These are phyloP conservation scores for Didymella pinodella DNA, from an alignment of 2,329 filamentous ascomycete species.

Conservation along the genomic window DNA sequence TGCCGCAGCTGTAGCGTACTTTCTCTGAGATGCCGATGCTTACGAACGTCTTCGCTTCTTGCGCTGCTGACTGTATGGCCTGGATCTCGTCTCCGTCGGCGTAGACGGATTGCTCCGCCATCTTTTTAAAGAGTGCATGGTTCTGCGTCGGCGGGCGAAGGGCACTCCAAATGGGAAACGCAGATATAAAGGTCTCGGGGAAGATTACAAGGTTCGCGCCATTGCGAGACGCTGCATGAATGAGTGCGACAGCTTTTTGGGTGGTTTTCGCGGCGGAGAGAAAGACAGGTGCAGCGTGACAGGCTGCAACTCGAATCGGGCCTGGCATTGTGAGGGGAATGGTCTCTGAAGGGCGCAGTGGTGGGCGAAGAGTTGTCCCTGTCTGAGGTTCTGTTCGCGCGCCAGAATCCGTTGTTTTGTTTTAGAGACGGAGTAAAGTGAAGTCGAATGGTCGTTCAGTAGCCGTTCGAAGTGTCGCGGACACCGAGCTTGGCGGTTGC, in stretches of 20 bases:
- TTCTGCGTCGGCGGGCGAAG: slow-evolving; percentile 59
- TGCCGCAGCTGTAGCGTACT: slow-evolving; percentile 54
- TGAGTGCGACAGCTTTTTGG: slow-evolving; percentile 57
- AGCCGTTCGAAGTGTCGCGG: too few species aligned
- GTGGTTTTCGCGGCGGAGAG: slow-evolving; percentile 58
- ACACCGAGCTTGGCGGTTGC: too few species aligned
- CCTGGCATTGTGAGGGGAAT: too few species aligned
- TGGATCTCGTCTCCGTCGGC: slow-evolving; percentile 58
- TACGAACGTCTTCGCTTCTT: slow-evolving; percentile 51
- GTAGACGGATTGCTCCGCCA: slow-evolving; percentile 56
- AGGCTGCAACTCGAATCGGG: slow-evolving; percentile 36
- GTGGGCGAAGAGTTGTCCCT: too few species aligned
- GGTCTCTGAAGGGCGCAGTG: too few species aligned
- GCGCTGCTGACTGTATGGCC: slow-evolving; percentile 45
- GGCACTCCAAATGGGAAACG: slow-evolving; percentile 63
- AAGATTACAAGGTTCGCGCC: slow-evolving; percentile 62
- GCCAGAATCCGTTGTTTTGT: too few species aligned
- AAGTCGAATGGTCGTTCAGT: too few species aligned
- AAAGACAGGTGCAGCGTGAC: slow-evolving; percentile 54
- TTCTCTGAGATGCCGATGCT: slow-evolving; percentile 63
- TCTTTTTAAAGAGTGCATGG: slow-evolving; percentile 59
- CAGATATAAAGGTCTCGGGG: slow-evolving; percentile 62
- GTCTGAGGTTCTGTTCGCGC: too few species aligned
- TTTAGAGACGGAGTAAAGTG: too few species aligned
- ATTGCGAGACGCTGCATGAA: slow-evolving; percentile 55